Conservation (phyloP, 2,329 filamentous ascomycete species). For the Cercospora sp. region DNA sequence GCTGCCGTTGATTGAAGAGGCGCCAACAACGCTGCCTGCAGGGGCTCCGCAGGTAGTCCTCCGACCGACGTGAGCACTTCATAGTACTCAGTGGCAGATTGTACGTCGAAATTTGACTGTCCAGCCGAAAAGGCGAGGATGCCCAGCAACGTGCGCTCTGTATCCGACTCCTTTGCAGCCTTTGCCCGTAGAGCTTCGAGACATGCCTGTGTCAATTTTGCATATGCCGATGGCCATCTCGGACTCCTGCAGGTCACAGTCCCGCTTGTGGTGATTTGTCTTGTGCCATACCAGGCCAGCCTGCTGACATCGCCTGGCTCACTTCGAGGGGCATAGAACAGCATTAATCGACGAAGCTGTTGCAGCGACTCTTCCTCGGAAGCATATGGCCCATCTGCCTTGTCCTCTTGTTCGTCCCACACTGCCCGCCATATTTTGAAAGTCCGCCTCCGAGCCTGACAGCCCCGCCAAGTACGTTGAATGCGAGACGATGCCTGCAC, state of each 20-base stretch:
- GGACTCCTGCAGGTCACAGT: conserved; percentile 31
- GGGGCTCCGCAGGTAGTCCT: conserved; percentile 26
- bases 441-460: conserved; percentile 61
- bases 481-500: conserved; percentile 71
- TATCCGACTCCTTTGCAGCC: conserved; percentile 25
- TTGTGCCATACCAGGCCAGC: conserved; percentile 43
- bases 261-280: conserved; percentile 39
- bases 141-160: conserved; percentile 29
- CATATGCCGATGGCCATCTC: conserved; percentile 46
- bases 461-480: conserved; percentile 80
- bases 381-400: conserved; percentile 40
- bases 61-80: conserved; percentile 31
- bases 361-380: conserved; percentile 43
- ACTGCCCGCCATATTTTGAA: conserved; percentile 58
- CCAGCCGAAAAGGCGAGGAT: conserved; percentile 43
- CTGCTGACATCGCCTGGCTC: conserved; percentile 42
- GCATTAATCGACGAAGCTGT: conserved; percentile 47
- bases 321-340: conserved; percentile 44
- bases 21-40: conserved; percentile 37
- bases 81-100: conserved; percentile 36
- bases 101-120: conserved; percentile 21
- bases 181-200: conserved; percentile 26
- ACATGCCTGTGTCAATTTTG: conserved; percentile 44
- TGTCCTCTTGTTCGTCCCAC: conserved; percentile 59
- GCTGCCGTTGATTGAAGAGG: conserved; percentile 32